Base-by-base conservation (phyloP, 805 yeast genomes). In the Brettanomyces naardenensis region DNA sequence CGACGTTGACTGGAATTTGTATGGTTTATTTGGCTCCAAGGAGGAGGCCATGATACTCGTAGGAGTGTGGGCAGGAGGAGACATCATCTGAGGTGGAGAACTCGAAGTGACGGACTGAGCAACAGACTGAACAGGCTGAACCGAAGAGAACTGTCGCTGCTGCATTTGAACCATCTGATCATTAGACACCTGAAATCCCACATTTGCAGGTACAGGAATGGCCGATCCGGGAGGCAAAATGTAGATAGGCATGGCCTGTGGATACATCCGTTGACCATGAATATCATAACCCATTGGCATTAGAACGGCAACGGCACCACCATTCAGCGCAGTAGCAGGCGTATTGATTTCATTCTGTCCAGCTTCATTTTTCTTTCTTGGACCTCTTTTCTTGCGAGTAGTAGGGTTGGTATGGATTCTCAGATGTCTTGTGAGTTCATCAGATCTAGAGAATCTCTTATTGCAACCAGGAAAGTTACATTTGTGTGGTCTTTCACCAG, bases 401-500 rank as follows among this genome's bases (percentile, higher is more conserved):
- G 76, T 75, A 14, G 87, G 84, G 47, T 80, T 80, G 19, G 78
- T 75, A 55, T 82, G 89, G 41, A 80, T 81, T 42, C 88, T 65
- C 35, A 73, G 64, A 54, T 81, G 90, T 53, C 90, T 68, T 11
- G 87, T 81, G 37, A 81, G 62, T 53, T 81, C 90, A 56, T 81
- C 90, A 22, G 80, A 73, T 40, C 90, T 62, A 33, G 81, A 71
- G 51, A 81, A 81, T 42, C 71, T 66, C 59, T 81, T 81, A 40
- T 68, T 63, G 55, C 90, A 81, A 0, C 83, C 83, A 0, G 82
- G 81, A 46, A 69, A 81, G 20, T 76, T 70, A 58, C 89, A 81
- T n/a, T 70, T 71, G 56, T 81, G 88, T 3, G 90, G 90, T 53
- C 78, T 80, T 51, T 82, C 89, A 19, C 90, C 90, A 0, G 90